Conservation (phyloP, 495 filamentous ascomycete species). For the Trichoderma virens region DNA sequence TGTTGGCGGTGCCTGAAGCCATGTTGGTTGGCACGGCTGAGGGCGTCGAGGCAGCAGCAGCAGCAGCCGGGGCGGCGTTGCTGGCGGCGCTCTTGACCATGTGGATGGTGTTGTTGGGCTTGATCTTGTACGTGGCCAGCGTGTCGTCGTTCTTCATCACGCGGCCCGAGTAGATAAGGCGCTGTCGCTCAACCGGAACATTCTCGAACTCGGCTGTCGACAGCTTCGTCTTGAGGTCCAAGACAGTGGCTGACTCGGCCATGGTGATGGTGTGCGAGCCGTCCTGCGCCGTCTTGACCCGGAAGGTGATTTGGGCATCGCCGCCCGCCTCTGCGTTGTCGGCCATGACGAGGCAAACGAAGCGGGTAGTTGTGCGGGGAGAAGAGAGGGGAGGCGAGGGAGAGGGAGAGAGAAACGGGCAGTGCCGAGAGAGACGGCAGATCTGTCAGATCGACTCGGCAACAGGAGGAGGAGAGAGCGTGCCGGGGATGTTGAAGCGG, state of each 20-base stretch:
- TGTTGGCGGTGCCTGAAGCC: constrained; percentile 83
- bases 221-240: constrained; percentile 84
- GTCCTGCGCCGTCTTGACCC: constrained; percentile 84
- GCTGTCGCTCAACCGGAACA: constrained; percentile 76
- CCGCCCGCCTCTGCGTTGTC: constrained; percentile 44
- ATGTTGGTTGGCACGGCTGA: constrained; percentile 77
- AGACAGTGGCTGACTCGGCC: constrained; percentile 63
- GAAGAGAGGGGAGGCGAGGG: neutral
- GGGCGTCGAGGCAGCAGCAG: constrained; percentile 42
- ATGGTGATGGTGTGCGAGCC: constrained; percentile 76
- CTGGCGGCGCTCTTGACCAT: constrained; percentile 92
- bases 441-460: neutral
- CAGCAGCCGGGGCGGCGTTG: constrained; percentile 58
- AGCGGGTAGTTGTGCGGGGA: neutral
- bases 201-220: constrained; percentile 71
- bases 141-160: constrained; percentile 92
- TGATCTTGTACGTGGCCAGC: constrained; percentile 82
- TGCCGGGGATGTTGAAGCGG: neutral
- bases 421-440: neutral
- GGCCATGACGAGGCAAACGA: constrained; percentile 33
- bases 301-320: constrained; percentile 71
- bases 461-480: neutral
- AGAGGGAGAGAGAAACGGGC: neutral
- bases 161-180: constrained; percentile 93
- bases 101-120: constrained; percentile 91